These are phyloP conservation scores for Russula abietina DNA, from an alignment of 768 basidiomycete genomes.

Conservation along the genomic window DNA sequence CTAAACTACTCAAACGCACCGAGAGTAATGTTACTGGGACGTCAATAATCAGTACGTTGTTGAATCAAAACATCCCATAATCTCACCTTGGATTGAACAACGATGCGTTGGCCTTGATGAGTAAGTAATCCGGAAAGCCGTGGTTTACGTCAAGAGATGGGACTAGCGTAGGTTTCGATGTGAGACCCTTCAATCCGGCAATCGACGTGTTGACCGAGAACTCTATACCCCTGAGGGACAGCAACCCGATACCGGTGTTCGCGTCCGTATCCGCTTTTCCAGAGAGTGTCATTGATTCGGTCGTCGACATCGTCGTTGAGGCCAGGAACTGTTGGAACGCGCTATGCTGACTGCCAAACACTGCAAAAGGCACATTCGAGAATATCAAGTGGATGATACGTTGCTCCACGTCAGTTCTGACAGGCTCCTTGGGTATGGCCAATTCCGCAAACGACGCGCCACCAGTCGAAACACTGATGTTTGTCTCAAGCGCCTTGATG, in stretches of 20 bases:
- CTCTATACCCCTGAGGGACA: conserved; percentile 49
- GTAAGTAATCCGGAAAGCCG: conserved; percentile 58
- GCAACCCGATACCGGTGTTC: conserved; percentile 57
- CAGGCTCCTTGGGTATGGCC: conserved; percentile 50
- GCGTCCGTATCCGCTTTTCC: conserved; percentile 51
- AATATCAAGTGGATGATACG: conserved; percentile 60
- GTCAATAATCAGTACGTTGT: not conserved
- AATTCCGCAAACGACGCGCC: conserved; percentile 55
- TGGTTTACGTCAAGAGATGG: conserved; percentile 58
- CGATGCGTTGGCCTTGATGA: conserved; percentile 56
- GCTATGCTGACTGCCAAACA: conserved; percentile 41
- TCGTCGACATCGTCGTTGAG: conserved; percentile 46
- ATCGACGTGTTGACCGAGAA: conserved; percentile 57
- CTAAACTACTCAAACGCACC: conserved; percentile 25
- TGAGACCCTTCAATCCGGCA: conserved; percentile 58
- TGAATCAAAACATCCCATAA: not conserved
- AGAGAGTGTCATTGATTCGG: conserved; percentile 44
- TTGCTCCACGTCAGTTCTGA: conserved; percentile 53
- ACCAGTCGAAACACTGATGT: conserved; percentile 46
- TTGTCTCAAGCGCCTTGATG: conserved; percentile 55
- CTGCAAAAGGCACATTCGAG: conserved; percentile 52
- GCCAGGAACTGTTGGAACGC: conserved; percentile 60
- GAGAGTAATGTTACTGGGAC: conserved; percentile 35
- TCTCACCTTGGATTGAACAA: conserved; percentile 61
- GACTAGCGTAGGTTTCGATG: conserved; percentile 50